phyloP scores from a whole-genome alignment of 768 basidiomycete species.

The Paxillus involutus region DNA sequence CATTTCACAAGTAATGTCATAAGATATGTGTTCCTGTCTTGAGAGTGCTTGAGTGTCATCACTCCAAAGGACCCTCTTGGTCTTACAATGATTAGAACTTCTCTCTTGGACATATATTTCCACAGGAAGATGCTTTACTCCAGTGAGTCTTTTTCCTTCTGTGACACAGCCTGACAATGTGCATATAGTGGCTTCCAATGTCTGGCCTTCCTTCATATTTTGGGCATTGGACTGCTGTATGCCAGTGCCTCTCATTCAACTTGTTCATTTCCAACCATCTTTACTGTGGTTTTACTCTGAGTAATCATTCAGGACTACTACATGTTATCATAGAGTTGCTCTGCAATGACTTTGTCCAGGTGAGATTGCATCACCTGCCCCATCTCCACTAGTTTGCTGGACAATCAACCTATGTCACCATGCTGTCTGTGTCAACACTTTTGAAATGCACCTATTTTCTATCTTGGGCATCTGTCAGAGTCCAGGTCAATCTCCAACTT shows the following conservation, averaged over 20 bases:
- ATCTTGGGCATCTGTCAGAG: too few relatives aligned
- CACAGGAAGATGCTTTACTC: conserved; percentile 17
- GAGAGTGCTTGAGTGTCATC: too few relatives aligned
- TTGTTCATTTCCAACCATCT: conserved; percentile 44
- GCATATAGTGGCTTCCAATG: conserved; percentile 18
- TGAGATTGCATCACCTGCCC: conserved; percentile 43
- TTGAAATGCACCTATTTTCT: too few relatives aligned
- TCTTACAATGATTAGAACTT: conserved; percentile 23
- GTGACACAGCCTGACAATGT: not conserved
- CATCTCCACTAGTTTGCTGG: conserved; percentile 55
- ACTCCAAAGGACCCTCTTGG: fast-evolving
- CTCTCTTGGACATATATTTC: conserved; percentile 45
- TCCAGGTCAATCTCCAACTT: too few relatives aligned
- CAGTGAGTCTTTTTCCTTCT: conserved; percentile 8
- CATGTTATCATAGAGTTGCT: conserved; percentile 43
- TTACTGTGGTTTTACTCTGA: conserved; percentile 34
- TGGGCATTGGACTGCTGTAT: conserved; percentile 47
- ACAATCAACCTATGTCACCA: conserved; percentile 51
- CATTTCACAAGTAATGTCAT: too few relatives aligned
- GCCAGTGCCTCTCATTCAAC: conserved; percentile 48
- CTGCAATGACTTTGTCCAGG: conserved; percentile 45
- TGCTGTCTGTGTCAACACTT: conserved; percentile 48
- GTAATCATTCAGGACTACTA: conserved; percentile 22
- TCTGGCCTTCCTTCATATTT: conserved; percentile 31
- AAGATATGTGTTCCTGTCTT: too few relatives aligned